Conservation (phyloP, 441 rosid species). For the Hypseocharis bilobata region DNA sequence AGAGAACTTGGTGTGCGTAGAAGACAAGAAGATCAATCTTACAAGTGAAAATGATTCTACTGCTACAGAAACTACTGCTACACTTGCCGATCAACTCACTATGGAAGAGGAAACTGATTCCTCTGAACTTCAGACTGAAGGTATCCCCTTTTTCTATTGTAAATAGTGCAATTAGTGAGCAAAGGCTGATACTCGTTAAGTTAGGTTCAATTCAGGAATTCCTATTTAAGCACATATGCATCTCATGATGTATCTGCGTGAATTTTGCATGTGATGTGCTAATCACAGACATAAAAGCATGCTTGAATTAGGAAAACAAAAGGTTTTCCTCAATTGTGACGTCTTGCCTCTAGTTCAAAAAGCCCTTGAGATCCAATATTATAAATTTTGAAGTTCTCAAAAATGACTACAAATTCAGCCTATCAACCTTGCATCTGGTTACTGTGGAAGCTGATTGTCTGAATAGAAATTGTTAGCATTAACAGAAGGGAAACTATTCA, state of each 20-base stretch:
- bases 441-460: too few relatives aligned
- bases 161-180: not conserved
- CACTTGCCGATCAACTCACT: constrained; percentile 24
- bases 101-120: constrained; percentile 28
- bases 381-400: too few relatives aligned
- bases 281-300: not conserved
- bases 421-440: too few relatives aligned
- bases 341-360: too few relatives aligned
- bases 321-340: too few relatives aligned
- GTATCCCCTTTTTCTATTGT: constrained; percentile 25
- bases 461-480: too few relatives aligned
- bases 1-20: constrained; percentile 30
- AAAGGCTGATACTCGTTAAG: not conserved
- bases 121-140: constrained; percentile 34
- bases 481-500: too few relatives aligned
- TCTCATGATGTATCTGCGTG: not conserved
- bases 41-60: constrained; percentile 18
- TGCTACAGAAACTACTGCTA: constrained; percentile 12
- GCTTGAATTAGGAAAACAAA: too few relatives aligned
- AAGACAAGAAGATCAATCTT: constrained; percentile 27
- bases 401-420: too few relatives aligned
- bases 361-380: too few relatives aligned
- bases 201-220: not conserved
- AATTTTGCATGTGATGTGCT: not conserved
- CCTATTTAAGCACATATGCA: not conserved